Percentiles rank a stretch among this genome's conserved stretches.
phyloP scores from a whole-genome alignment of 768 basidiomycete species.

The Cystobasidium tubakii region DNA sequence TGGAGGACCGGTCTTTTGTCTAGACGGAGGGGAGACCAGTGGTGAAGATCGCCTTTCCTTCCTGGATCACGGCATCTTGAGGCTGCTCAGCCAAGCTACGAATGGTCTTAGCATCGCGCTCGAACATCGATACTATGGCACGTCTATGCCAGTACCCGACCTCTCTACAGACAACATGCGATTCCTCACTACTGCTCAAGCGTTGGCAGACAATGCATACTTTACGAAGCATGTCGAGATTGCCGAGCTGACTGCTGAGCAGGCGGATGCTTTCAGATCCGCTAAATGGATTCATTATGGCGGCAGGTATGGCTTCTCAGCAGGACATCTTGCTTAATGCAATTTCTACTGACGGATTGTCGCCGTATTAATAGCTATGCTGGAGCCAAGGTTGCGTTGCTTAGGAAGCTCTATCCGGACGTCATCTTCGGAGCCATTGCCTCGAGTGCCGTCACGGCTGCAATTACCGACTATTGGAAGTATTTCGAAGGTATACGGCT shows the following conservation, averaged over 20 bases:
- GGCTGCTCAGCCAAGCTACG: constrained; percentile 75
- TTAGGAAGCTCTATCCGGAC: constrained; percentile 78
- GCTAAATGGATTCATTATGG: constrained; percentile 63
- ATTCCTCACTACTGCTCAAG: constrained; percentile 82
- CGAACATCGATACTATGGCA: constrained; percentile 59
- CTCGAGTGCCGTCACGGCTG: constrained; percentile 84
- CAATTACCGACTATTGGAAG: constrained; percentile 72
- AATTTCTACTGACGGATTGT: too few relatives aligned
- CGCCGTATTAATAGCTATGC: constrained; percentile 91
- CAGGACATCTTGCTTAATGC: not conserved
- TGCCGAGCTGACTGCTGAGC: constrained; percentile 57
- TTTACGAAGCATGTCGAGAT: constrained; percentile 80
- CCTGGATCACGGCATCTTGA: constrained; percentile 74
- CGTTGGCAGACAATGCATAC: constrained; percentile 82
- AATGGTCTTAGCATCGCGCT: constrained; percentile 77
- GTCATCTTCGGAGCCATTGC: constrained; percentile 86
- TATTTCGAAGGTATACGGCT: constrained; percentile 75
- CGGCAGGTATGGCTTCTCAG: constrained; percentile 52
- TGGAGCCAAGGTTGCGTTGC: constrained; percentile 86
- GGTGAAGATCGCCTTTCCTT: constrained; percentile 59
- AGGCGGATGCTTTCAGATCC: not conserved
- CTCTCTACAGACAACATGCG: constrained; percentile 50
- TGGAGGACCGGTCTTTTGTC: constrained; percentile 75
- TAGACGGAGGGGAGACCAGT: constrained; percentile 90
- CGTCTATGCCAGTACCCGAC: constrained; percentile 37